A percentile compares a stretch with the other conserved stretches of the same genome.
Evolutionary conservation across 306 rosid species (phyloP).

Genomic region (Sesbania bispinosa): DNA sequence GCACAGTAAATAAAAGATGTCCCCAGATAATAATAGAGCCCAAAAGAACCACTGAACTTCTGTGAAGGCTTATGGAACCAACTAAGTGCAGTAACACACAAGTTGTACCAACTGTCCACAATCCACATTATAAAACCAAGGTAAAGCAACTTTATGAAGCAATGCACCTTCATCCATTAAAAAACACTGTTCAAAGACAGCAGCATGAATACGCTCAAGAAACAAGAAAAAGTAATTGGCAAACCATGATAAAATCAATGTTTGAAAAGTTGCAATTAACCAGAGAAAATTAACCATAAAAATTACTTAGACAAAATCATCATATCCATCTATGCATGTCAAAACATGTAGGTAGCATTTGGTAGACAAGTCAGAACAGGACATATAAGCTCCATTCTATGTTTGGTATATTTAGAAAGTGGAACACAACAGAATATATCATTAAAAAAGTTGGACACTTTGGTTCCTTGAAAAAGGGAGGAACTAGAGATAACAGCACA

Average conservation of each 20-base stretch:
- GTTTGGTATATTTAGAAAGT: no score
- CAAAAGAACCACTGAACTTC: slow-evolving; percentile 2
- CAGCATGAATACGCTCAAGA: neutral
- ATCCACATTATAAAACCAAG: neutral
- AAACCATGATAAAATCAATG: neutral
- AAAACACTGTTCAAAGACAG: slow-evolving; percentile 1
- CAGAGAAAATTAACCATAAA: neutral
- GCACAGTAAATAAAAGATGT: no score
- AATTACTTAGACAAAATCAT: neutral
- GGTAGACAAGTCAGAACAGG: no score
- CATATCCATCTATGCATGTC: neutral
- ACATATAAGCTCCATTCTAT: no score
- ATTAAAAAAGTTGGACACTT: no score
- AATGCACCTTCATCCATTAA: neutral
- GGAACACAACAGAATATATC: no score
- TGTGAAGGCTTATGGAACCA: neutral
- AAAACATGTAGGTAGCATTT: no score
- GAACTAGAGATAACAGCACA: no score
- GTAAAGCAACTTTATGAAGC: slow-evolving; percentile 13
- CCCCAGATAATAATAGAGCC: neutral
- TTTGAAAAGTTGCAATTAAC: neutral
- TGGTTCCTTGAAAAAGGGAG: no score
- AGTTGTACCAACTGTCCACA: neutral
- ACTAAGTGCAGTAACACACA: neutral
- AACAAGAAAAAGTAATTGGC: neutral